Evolutionary conservation across 441 rosid species (phyloP).

Genomic region (Rhodomyrtus psidioides): DNA sequence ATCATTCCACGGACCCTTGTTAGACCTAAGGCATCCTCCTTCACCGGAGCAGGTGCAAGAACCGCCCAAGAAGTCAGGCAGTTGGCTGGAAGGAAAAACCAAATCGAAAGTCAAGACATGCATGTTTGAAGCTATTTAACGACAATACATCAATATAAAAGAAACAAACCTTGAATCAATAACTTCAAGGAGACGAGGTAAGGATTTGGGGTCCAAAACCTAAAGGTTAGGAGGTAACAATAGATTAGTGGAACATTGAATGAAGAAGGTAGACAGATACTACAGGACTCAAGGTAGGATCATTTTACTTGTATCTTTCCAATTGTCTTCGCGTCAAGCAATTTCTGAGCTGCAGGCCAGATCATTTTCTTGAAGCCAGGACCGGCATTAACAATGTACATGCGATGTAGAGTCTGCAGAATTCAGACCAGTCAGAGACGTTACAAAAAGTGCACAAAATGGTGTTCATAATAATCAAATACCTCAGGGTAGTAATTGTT

Average conservation of each 20-base stretch:
- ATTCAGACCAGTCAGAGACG: slow-evolving; percentile 7
- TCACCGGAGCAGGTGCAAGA: slow-evolving; percentile 75
- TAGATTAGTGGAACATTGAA: not conserved
- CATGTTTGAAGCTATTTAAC: not conserved
- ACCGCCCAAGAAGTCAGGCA: slow-evolving; percentile 97
- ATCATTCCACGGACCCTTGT: slow-evolving; percentile 97
- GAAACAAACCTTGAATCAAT: slow-evolving; percentile 64
- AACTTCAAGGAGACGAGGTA: slow-evolving; percentile 66
- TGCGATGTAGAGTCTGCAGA: slow-evolving; percentile 74
- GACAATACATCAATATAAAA: slow-evolving; percentile 5
- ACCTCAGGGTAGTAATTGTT: slow-evolving; percentile 97
- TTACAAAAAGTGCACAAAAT: slow-evolving; percentile 1
- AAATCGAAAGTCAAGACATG: slow-evolving; percentile 1
- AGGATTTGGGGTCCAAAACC: slow-evolving; percentile 83
- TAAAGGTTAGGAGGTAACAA: slow-evolving; percentile 21
- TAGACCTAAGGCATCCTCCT: slow-evolving; percentile 94
- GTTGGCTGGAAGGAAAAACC: slow-evolving; percentile 52
- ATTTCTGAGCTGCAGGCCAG: slow-evolving; percentile 98
- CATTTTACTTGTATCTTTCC: slow-evolving; percentile 69
- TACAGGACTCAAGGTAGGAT: slow-evolving; percentile 5
- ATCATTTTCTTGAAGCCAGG: slow-evolving; percentile 93
- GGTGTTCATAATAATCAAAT: slow-evolving; percentile 8
- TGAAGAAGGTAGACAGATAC: slow-evolving; percentile 1
- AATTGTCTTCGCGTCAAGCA: slow-evolving; percentile 81
- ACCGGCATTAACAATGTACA: slow-evolving; percentile 94